phyloP scores from a whole-genome alignment of 768 basidiomycete species.

The Calocera cornea region DNA sequence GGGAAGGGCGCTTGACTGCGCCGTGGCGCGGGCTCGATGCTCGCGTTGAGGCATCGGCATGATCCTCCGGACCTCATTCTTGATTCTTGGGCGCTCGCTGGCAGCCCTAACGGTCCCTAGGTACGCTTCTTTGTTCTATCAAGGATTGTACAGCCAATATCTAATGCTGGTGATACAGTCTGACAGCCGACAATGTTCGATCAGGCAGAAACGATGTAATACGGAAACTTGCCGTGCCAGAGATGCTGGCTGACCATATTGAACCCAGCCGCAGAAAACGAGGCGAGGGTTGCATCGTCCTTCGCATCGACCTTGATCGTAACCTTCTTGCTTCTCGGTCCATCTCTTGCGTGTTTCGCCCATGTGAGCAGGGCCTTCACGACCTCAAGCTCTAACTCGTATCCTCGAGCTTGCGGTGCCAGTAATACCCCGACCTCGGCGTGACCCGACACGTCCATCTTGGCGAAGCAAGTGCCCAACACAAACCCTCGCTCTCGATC shows the following conservation, averaged over 20 bases:
- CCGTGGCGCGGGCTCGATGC: neutral
- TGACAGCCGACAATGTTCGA: neutral
- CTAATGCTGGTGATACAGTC: neutral
- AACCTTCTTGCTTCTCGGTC: neutral
- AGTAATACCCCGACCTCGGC: neutral
- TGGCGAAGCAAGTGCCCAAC: neutral
- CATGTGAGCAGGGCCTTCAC: neutral
- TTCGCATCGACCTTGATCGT: neutral
- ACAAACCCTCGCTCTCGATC: neutral
- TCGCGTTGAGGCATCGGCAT: neutral
- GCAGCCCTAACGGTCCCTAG: neutral
- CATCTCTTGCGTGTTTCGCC: neutral
- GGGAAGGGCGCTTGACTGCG: neutral
- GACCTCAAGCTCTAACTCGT: neutral
- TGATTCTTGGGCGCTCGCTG: neutral
- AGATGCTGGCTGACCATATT: neutral
- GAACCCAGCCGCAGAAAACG: neutral
- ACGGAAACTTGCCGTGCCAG: neutral
- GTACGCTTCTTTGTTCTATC: neutral
- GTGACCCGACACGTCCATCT: neutral
- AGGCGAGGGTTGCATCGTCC: neutral
- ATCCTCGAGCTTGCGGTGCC: neutral
- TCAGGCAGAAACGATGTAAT: neutral
- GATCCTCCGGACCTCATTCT: neutral
- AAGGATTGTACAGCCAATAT: no score